Evolutionary conservation across 2,329 filamentous ascomycete genomes (phyloP).

Genomic region (Neofusicoccum sp.): DNA sequence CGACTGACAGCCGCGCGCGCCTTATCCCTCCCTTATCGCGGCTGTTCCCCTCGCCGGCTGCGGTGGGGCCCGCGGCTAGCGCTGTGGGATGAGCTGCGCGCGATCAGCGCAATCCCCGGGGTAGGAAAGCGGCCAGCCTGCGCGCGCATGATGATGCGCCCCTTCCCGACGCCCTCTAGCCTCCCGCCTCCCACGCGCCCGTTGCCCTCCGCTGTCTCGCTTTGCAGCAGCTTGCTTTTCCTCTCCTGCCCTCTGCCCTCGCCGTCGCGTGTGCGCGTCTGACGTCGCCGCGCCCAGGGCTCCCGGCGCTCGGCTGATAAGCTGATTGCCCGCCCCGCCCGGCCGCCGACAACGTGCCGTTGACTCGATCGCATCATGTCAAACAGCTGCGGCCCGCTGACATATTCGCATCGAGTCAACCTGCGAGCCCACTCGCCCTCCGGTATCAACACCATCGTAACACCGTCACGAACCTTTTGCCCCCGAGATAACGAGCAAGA

Average conservation of each 20-base stretch:
- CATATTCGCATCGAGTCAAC: slow-evolving; percentile 14
- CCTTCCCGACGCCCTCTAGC: too few relatives aligned
- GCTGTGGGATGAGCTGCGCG: not conserved
- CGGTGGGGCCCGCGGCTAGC: not conserved
- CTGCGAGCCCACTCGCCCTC: too few relatives aligned
- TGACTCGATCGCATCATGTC: slow-evolving; percentile 9
- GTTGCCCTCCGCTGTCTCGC: too few relatives aligned
- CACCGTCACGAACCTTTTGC: not conserved
- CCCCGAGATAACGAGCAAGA: not conserved
- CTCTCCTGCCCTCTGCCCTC: not conserved
- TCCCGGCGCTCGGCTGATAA: slow-evolving; percentile 2
- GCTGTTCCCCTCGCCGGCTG: not conserved
- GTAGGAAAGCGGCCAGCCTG: too few relatives aligned
- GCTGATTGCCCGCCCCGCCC: slow-evolving; percentile 1
- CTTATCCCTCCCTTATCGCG: slow-evolving; percentile 1
- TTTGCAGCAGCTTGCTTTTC: not conserved
- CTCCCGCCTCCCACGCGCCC: not conserved
- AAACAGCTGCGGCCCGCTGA: not conserved
- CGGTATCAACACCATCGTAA: slow-evolving; percentile 14
- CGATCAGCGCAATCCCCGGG: not conserved
- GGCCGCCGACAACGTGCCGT: not conserved
- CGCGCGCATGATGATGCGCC: too few relatives aligned
- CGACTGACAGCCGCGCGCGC: slow-evolving; percentile 4
- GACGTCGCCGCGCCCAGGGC: slow-evolving; percentile 4
- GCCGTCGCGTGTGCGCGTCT: not conserved